phyloP scores from a whole-genome alignment of 768 basidiomycete species.

The Stropharia rugosoannulata region DNA sequence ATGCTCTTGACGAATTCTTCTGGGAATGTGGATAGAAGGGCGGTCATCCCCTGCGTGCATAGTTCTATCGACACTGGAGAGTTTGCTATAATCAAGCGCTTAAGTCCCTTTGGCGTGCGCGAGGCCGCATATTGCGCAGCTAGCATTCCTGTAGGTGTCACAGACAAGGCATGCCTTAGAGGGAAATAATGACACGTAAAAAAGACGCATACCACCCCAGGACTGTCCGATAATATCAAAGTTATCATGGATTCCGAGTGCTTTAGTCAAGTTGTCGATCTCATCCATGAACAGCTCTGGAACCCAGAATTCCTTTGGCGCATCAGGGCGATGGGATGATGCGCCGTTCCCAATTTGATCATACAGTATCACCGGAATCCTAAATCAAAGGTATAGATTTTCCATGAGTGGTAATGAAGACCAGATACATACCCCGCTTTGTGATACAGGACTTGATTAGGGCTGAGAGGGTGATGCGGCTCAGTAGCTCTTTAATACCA shows the following conservation, averaged over 20 bases:
- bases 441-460: slow-evolving; percentile 12
- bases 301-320: slow-evolving; percentile 53
- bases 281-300: slow-evolving; percentile 51
- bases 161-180: slow-evolving; percentile 23
- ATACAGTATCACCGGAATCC: slow-evolving; percentile 52
- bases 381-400: slow-evolving; percentile 20
- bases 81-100: slow-evolving; percentile 30
- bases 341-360: slow-evolving; percentile 54
- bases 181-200: neutral
- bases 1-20: slow-evolving; percentile 22
- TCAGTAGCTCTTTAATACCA: neutral
- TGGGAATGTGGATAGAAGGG: slow-evolving; percentile 24
- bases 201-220: slow-evolving; percentile 26
- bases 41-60: slow-evolving; percentile 21
- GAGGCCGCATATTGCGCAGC: slow-evolving; percentile 28
- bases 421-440: slow-evolving; percentile 8
- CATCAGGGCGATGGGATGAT: slow-evolving; percentile 53
- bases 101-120: slow-evolving; percentile 18
- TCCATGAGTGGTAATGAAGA: too few relatives aligned
- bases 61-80: slow-evolving; percentile 27
- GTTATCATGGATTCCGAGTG: slow-evolving; percentile 41
- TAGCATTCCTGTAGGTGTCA: slow-evolving; percentile 39
- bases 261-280: slow-evolving; percentile 42
- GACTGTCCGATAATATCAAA: slow-evolving; percentile 54
- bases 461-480: slow-evolving; percentile 2